phyloP scores from a whole-genome alignment of 2,329 filamentous ascomycete species.

The Cytospora chrysosperma region DNA sequence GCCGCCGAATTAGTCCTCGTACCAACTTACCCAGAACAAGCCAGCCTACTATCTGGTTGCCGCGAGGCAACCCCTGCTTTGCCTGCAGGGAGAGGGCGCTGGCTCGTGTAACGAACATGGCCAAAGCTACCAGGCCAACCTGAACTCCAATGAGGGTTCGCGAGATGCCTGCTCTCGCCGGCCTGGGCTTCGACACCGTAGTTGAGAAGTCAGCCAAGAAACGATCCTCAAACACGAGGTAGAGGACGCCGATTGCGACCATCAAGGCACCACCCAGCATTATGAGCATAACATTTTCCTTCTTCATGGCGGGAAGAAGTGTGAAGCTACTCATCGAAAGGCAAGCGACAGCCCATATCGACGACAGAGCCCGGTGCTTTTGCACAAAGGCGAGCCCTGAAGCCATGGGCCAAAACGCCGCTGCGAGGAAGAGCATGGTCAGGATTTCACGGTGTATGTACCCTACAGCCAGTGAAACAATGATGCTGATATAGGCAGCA shows the following conservation, averaged over 20 bases:
- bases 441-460: slow-evolving; percentile 91
- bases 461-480: slow-evolving; percentile 82
- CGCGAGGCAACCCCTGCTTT: slow-evolving; percentile 78
- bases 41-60: slow-evolving; percentile 88
- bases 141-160: slow-evolving; percentile 66
- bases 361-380: slow-evolving; percentile 61
- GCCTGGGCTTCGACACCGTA: slow-evolving; percentile 28
- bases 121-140: slow-evolving; percentile 74
- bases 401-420: slow-evolving; percentile 72
- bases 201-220: slow-evolving; percentile 46
- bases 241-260: slow-evolving; percentile 71
- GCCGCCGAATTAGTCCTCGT: slow-evolving; percentile 13
- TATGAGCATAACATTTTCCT: slow-evolving; percentile 72
- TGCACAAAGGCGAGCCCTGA: slow-evolving; percentile 73
- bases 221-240: slow-evolving; percentile 75
- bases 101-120: slow-evolving; percentile 83
- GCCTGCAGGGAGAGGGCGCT: slow-evolving; percentile 84
- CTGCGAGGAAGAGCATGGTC: slow-evolving; percentile 75
- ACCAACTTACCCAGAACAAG: slow-evolving; percentile 62
- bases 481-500: slow-evolving; percentile 67
- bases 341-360: slow-evolving; percentile 76
- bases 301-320: slow-evolving; percentile 80
- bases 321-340: slow-evolving; percentile 88
- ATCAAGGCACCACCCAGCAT: slow-evolving; percentile 76
- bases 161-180: slow-evolving; percentile 45